Evolutionary conservation across 208 protist species (phyloP).

Genomic region (Novymonas esmeraldas): DNA sequence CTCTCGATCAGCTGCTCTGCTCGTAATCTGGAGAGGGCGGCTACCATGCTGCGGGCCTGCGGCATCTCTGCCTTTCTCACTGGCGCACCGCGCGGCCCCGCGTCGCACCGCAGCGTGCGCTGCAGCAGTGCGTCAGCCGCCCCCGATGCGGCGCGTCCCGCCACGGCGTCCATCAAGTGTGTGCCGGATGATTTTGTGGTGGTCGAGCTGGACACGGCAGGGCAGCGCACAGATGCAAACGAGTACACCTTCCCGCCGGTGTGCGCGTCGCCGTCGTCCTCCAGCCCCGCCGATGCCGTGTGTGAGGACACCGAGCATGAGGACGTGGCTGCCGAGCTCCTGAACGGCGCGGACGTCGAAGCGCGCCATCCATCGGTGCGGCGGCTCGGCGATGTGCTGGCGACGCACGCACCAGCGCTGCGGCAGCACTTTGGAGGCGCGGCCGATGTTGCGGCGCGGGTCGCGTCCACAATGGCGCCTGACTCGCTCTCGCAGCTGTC

Average conservation of each 20-base stretch:
- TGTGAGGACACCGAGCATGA: neutral
- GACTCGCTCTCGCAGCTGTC: constrained; percentile 4
- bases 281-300: neutral
- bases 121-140: too few relatives aligned
- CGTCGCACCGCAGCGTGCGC: neutral
- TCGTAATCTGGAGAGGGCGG: neutral
- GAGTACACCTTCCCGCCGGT: constrained; percentile 29
- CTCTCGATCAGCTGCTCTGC: too few relatives aligned
- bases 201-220: constrained; percentile 68
- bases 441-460: constrained; percentile 2
- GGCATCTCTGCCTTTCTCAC: constrained; percentile 49
- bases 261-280: neutral
- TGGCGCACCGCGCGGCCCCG: neutral
- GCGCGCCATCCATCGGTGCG: too few relatives aligned
- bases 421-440: constrained; percentile 6
- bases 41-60: constrained; percentile 73
- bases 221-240: constrained; percentile 50
- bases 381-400: neutral
- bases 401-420: constrained; percentile 1
- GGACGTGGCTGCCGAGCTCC: neutral
- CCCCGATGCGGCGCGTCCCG: neutral
- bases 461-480: constrained; percentile 5
- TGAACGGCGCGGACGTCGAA: neutral
- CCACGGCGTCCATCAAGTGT: constrained; percentile 38
- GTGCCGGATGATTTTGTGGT: constrained; percentile 77